Conservation (phyloP, 73 alveolate species). For the Paramecium caudatum region DNA sequence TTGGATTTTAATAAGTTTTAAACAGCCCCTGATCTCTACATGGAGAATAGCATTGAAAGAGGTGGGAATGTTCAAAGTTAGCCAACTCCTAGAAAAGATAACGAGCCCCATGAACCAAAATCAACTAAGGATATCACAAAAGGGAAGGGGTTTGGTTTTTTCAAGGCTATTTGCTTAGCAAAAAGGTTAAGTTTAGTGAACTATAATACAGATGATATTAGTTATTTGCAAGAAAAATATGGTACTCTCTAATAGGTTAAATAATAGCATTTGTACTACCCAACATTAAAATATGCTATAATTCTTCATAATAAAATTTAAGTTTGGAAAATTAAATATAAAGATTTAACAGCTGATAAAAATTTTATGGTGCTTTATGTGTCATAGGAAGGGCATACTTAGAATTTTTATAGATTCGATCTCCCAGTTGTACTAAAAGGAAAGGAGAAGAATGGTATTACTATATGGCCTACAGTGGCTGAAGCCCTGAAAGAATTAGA, state of each 20-base stretch:
- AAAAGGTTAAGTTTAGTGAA: conserved; percentile 24
- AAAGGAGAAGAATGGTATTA: not conserved
- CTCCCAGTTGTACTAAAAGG: conserved; percentile 3
- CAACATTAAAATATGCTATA: conserved; percentile 12
- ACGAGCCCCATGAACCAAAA: not conserved
- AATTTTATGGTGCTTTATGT: conserved; percentile 51
- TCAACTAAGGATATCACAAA: not conserved
- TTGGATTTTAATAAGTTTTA: conserved; percentile 51
- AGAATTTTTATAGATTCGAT: conserved; percentile 49
- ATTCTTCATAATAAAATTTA: not conserved
- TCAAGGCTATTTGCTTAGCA: conserved; percentile 35
- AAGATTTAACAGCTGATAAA: conserved; percentile 58
- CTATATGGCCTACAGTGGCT: conserved; percentile 64
- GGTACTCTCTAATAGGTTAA: conserved; percentile 30
- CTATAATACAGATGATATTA: not conserved
- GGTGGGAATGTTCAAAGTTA: not conserved
- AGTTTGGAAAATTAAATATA: conserved; percentile 58
- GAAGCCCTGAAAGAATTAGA: conserved; percentile 46
- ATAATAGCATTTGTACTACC: conserved; percentile 36
- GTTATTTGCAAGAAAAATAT: conserved; percentile 30
- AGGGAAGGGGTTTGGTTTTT: conserved; percentile 45
- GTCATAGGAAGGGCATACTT: conserved; percentile 14
- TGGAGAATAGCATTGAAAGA: not conserved
- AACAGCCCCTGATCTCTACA: conserved; percentile 31
- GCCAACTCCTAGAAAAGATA: conserved; percentile 49